Evolutionary conservation across 441 rosid genomes (phyloP), one percentile per base, ranked within the genome.

Genomic region (Eruca vesicaria): DNA sequence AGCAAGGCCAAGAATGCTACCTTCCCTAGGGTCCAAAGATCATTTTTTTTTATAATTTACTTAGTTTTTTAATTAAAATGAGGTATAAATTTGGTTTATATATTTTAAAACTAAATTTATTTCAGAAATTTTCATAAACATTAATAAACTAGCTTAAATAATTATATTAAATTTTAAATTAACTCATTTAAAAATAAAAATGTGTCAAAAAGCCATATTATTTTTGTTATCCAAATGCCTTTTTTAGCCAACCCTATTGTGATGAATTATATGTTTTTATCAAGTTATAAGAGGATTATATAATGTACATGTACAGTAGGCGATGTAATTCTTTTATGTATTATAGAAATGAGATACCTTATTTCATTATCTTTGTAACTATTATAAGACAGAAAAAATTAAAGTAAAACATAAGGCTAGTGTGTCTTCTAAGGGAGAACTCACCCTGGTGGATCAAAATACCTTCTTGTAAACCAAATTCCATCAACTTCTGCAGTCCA

Each of bases 231-330:
- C 26, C 43, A 36, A 36, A 36, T 9, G 14, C 14, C 43, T 38
- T 45, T 75, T 74, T 72, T 83, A 83, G 63, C 65, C 20, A 11
- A 63, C 35, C 45, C 35, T 71, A 57, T 0, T 57, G 50, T 19
- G 12, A 45, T 65, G 76, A 65, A 14, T 16, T 64, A 48, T 26
- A 45, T 35, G 57, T 65, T 71, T 71, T 53, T 66, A 32, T 10
- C 26, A 62, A 58, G 61, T 48, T 32, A 36, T 35, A 35, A 23
- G 29, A 18, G 7, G 4, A 56, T 23, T 58, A 55, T 63, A 32
- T 29, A 41, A 20, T 63, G 64, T 61, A 50, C n/a, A 8, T 23
- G 26, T 28, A 28, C 64, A 52, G 12, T 52, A 38, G 50, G 58
- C n/a, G 18, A 43, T 43, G 18, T 43, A n/a, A n/a, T 43, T 43